Conservation (phyloP, 2,329 filamentous ascomycete genomes). For the Fusarium zealandicum region DNA sequence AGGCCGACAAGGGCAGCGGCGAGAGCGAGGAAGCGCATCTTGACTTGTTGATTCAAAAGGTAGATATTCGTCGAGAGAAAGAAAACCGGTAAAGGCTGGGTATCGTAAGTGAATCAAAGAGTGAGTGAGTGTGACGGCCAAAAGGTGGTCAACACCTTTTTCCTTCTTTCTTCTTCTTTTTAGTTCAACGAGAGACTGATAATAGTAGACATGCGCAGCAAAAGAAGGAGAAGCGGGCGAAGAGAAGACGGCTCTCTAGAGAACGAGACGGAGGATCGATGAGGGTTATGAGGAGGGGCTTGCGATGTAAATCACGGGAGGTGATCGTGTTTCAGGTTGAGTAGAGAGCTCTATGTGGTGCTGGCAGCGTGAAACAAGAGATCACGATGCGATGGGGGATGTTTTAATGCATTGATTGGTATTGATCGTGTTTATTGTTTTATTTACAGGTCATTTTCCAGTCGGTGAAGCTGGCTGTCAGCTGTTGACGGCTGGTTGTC, state of each 20-base stretch:
- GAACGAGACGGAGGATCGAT: background rate
- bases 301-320: background rate
- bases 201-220: constrained; percentile 18
- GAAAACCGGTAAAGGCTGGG: background rate
- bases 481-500: background rate
- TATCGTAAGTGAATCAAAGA: constrained; percentile 16
- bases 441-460: background rate
- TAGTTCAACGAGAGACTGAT: constrained; percentile 30
- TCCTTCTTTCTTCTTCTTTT: constrained; percentile 5
- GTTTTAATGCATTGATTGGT: background rate
- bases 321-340: constrained; percentile 36
- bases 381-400: constrained; percentile 9
- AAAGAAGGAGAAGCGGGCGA: background rate
- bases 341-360: constrained; percentile 4
- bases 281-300: constrained; percentile 13
- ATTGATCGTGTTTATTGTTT: background rate
- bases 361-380: constrained; percentile 16
- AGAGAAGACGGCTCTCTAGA: background rate
- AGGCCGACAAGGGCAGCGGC: constrained; percentile 21
- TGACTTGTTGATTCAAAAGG: background rate
- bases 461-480: background rate
- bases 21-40: constrained; percentile 27
- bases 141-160: constrained; percentile 29
- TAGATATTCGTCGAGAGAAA: background rate
- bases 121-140: constrained; percentile 9